Evolutionary conservation across 306 rosid species (phyloP).

Genomic region (Gleditsia sinensis): DNA sequence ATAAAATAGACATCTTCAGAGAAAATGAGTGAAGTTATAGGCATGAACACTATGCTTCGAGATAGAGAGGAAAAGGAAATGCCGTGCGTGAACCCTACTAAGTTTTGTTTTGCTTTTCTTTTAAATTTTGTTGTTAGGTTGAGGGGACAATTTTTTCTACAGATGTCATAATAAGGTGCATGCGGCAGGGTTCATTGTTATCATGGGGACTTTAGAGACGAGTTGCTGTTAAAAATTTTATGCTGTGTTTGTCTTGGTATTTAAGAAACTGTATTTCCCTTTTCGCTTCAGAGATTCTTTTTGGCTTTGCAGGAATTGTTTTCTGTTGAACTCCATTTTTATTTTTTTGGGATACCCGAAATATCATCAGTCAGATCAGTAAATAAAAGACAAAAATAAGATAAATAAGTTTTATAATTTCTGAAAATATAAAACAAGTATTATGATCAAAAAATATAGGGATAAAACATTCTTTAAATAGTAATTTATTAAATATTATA

Average conservation of each 20-base stretch:
- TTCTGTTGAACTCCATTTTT: not conserved
- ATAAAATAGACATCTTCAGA: constrained; percentile 41
- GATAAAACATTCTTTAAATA: no score
- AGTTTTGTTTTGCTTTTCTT: constrained; percentile 52
- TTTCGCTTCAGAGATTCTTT: not conserved
- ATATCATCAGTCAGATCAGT: no score
- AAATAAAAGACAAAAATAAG: no score
- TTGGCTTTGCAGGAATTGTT: not conserved
- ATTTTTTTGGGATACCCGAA: no score
- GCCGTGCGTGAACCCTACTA: constrained; percentile 49
- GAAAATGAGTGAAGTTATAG: constrained; percentile 48
- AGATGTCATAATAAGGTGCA: constrained; percentile 56
- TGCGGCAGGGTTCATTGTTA: constrained; percentile 42
- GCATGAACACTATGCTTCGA: constrained; percentile 38
- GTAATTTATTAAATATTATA: no score
- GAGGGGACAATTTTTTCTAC: constrained; percentile 47
- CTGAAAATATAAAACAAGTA: no score
- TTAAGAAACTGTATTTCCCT: not conserved
- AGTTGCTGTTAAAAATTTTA: constrained; percentile 23
- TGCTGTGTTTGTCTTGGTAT: not conserved
- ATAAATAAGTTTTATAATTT: no score
- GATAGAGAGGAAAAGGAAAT: constrained; percentile 44
- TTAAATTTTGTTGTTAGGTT: constrained; percentile 45
- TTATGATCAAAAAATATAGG: no score
- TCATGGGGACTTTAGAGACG: constrained; percentile 40